Percentiles rank a stretch among this genome's conserved stretches.
These are phyloP conservation scores for Xanthoparmelia taractica DNA, from an alignment of 495 filamentous ascomycete genomes.

Conservation along the genomic window DNA sequence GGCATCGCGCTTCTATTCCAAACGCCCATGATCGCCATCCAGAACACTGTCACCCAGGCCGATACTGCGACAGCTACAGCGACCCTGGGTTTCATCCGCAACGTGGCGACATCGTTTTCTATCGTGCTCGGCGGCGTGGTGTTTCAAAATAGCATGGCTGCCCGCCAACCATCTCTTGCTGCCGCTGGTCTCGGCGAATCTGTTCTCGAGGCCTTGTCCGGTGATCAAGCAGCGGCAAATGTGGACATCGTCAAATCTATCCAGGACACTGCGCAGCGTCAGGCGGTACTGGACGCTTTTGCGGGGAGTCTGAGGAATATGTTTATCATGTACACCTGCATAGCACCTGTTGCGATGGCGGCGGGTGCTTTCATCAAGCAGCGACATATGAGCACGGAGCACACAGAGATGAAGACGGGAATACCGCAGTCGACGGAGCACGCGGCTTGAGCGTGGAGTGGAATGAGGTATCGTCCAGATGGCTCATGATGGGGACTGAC, in stretches of 20 bases:
- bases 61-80: slow-evolving; percentile 73
- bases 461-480: too few relatives aligned
- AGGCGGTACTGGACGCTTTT: slow-evolving; percentile 48
- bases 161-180: slow-evolving; percentile 32
- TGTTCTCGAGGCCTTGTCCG: slow-evolving; percentile 38
- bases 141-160: slow-evolving; percentile 57
- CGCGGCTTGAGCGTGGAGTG: too few relatives aligned
- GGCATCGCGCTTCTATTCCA: slow-evolving; percentile 43
- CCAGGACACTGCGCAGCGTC: slow-evolving; percentile 36
- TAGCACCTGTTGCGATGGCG: slow-evolving; percentile 43
- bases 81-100: slow-evolving; percentile 66
- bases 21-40: slow-evolving; percentile 70
- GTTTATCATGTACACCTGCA: slow-evolving; percentile 53
- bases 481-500: too few relatives aligned
- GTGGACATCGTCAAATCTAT: slow-evolving; percentile 37
- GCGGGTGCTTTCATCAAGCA: slow-evolving; percentile 49
- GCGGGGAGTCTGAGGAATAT: slow-evolving; percentile 54
- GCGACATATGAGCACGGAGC: slow-evolving; percentile 46
- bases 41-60: slow-evolving; percentile 56
- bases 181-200: slow-evolving; percentile 40
- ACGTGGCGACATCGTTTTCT: slow-evolving; percentile 36
- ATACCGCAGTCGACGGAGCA: too few relatives aligned
- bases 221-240: slow-evolving; percentile 46
- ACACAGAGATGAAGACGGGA: slow-evolving; percentile 55
- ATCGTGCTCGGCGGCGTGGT: slow-evolving; percentile 60